A percentile compares a stretch with the other conserved stretches of the same genome.
These are phyloP conservation scores for Corrigiola litoralis DNA, from an alignment of 179 eudicot genomes.

Conservation along the genomic window DNA sequence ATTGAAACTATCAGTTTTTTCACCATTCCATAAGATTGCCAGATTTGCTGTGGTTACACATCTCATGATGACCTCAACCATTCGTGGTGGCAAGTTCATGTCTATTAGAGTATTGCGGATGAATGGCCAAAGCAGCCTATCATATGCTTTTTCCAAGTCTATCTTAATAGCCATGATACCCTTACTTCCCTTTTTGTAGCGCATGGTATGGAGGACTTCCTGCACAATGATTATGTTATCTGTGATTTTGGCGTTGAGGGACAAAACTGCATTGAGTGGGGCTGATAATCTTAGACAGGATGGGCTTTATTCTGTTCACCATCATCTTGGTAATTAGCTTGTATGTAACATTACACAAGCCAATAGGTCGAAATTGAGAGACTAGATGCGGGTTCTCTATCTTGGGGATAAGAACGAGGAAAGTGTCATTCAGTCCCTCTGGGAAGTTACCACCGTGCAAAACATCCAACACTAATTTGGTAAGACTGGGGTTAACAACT, in stretches of 20 bases:
- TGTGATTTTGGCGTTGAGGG: not conserved
- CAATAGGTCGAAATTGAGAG: not conserved
- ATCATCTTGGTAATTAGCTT: not conserved
- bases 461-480: not conserved
- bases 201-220: not conserved
- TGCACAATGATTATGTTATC: not conserved
- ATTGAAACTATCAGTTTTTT: not conserved
- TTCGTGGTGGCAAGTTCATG: not conserved
- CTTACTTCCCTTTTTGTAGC: not conserved
- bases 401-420: not conserved
- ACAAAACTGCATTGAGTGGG: not conserved
- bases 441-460: not conserved
- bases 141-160: no score
- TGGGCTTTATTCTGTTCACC: not conserved
- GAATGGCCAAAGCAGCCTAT: no score
- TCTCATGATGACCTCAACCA: not conserved
- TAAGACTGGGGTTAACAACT: not conserved
- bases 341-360: not conserved
- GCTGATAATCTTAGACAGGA: not conserved
- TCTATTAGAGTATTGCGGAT: no score
- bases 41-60: not conserved
- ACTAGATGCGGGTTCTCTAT: not conserved
- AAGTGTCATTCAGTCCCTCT: not conserved
- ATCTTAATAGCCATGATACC: no score
- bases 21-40: not conserved